Conservation (phyloP, 257 asterid genomes). For the Solanum virginianum region DNA sequence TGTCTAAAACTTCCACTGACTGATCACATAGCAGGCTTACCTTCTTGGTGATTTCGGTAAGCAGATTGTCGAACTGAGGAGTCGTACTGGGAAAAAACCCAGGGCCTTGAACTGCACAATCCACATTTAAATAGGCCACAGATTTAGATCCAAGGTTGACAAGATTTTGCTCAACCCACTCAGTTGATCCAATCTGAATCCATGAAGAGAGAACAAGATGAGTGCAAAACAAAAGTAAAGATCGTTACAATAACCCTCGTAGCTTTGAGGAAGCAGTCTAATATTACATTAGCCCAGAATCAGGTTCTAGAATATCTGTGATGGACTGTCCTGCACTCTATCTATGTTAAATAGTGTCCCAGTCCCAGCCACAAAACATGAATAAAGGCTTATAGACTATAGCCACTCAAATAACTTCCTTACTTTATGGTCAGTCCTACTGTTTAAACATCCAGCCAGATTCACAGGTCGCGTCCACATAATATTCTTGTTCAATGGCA, state of each 20-base stretch:
- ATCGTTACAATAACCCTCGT: neutral
- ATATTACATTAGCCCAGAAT: neutral
- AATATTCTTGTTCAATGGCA: neutral
- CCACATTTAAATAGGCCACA: slow-evolving; percentile 84
- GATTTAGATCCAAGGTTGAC: slow-evolving; percentile 68
- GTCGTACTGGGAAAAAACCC: slow-evolving; percentile 76
- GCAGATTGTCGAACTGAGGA: slow-evolving; percentile 92
- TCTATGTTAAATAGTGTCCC: neutral
- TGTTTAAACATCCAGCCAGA: neutral
- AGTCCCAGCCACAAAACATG: neutral
- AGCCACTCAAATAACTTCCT: neutral
- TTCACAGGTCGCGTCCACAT: neutral
- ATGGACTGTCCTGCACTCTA: neutral
- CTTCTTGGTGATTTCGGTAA: slow-evolving; percentile 64
- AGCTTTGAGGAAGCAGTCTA: neutral
- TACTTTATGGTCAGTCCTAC: neutral
- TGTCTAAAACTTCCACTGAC: neutral
- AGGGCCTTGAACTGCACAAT: slow-evolving; percentile 96
- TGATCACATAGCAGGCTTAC: slow-evolving; percentile 17
- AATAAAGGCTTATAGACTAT: neutral
- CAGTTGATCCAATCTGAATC: slow-evolving; percentile 84
- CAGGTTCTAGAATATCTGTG: neutral
- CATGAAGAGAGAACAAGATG: slow-evolving; percentile 5
- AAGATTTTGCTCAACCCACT: slow-evolving; percentile 91
- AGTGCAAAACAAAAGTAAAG: neutral